Conservation (phyloP, 768 basidiomycete species). For the Thelephora ganbajun region DNA sequence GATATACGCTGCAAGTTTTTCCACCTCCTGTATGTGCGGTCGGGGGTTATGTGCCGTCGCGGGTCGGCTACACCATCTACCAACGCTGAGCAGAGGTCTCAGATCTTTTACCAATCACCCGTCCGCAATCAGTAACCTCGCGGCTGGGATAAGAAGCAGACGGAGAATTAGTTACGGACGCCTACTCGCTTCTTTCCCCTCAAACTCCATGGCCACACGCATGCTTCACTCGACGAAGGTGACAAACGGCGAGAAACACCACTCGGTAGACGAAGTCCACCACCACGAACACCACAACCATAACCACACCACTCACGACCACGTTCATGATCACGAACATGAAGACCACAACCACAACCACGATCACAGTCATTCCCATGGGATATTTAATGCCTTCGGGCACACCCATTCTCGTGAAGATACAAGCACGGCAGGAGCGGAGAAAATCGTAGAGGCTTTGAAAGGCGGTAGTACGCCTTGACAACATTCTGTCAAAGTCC, state of each 20-base stretch:
- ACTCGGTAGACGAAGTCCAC: neutral
- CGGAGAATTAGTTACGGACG: too few relatives aligned
- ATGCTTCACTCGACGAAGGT: neutral
- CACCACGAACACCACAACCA: slow-evolving; percentile 16
- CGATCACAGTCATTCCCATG: slow-evolving; percentile 43
- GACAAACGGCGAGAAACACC: neutral
- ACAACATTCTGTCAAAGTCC: neutral
- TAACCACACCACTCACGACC: slow-evolving; percentile 3
- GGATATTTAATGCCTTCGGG: slow-evolving; percentile 31
- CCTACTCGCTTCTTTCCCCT: neutral
- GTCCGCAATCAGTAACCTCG: too few relatives aligned
- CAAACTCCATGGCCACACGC: neutral
- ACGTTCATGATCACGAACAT: slow-evolving; percentile 10
- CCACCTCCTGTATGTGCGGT: neutral
- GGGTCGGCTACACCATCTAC: neutral
- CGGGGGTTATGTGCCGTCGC: neutral
- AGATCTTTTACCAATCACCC: too few relatives aligned
- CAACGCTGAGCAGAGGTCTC: too few relatives aligned
- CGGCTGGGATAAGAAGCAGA: too few relatives aligned
- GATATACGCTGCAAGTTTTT: too few relatives aligned
- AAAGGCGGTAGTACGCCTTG: slow-evolving; percentile 42
- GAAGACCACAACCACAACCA: slow-evolving; percentile 19
- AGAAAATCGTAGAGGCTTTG: slow-evolving; percentile 54
- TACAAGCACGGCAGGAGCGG: slow-evolving; percentile 43
- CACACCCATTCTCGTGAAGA: slow-evolving; percentile 56